Evolutionary conservation across 2,329 filamentous ascomycete genomes (phyloP), one percentile per base, ranked within the genome.

Genomic region (Fusarium mangiferae): DNA sequence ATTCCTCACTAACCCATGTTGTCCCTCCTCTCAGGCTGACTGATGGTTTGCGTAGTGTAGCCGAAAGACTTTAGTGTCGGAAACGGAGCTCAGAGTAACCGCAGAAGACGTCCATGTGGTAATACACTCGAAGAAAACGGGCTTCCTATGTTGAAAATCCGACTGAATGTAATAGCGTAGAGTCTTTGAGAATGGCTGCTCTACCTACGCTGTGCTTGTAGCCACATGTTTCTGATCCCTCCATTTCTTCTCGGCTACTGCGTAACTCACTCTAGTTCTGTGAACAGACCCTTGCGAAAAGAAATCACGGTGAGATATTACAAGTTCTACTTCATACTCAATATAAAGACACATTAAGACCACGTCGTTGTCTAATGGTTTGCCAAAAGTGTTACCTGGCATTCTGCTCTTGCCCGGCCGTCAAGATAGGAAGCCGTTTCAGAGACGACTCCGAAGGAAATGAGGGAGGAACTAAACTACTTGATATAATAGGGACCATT

Each of bases 271-370:
- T 26, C 13, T 2, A 7, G 3, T 14, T 24, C 30, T 15, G 12
- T 24, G 3, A 20, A 1, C 8, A 20, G 12, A 35, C 7, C 9
- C 6, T 24, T 24, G 2, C 0, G 3, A 20, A 13, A 9, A 51
- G 12, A 20, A 10, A 10, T 15, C 7, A 3, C 17, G 26, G 30
- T 35, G 4, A 15, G 3, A 4, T 24, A 2, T 15, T 3, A 20
- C 2, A 11, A 8, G 2, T 12, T 15, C 3, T 20, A 11, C 6
- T 15, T 4, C 3, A 2, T 6, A 33, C 8, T 6, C 6, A 6
- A 8, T 35, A 24, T 8, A 2, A 8, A 20, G 8, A 35, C 4
- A 2, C 4, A 24, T 11, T 0, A 35, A 20, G 30, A 24, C 30
- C 8, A 20, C 17, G 3, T 14, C 14, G 12, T 15, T 36, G 17